Evolutionary conservation across 306 rosid genomes (phyloP), one percentile per base, ranked within the genome.

Genomic region (Quercus wislizeni): DNA sequence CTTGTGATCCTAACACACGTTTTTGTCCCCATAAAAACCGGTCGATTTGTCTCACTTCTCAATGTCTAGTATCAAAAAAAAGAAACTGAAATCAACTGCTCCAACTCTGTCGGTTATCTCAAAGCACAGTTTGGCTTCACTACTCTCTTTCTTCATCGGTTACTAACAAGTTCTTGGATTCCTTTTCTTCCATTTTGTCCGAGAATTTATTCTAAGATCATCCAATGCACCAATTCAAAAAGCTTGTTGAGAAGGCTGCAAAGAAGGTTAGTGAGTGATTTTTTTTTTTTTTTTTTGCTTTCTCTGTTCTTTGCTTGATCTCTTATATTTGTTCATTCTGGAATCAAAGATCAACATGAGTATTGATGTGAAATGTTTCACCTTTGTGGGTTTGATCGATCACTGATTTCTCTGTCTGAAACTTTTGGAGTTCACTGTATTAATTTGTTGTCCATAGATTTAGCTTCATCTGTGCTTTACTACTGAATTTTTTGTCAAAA

Each of bases 211-310:
- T 78, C 73, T 6, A 57, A 64, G 78, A 80, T 78, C 88, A 71
- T 35, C 33, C 78, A 63, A 94, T 94, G 98, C 23, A 23, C 23
- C 23, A 23, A 23, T 89, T 91, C 28, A 92, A 83, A 83, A 94
- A 89, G 82, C 87, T 94, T 18, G 97, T 92, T 35, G 95, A 85
- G 88, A 94, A 91, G 84, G 98, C 98, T 81, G 86, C 97, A 56
- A 91, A 87, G 86, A 94, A 89, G 97, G 98, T 88, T 49, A 70
- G 73, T 51, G 28, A 46, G 33, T 46, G 20, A 74, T 31, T 31
- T 0, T 6, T 6, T 19, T 21, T 2, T 59, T 7, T 6, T 19
- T 30, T 0, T 59, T 27, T 30, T 23, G 23, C 27, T 75, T 61
- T 33, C 70, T 31, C 71, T 62, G 25, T 33, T 61, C 31, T 18